Base-by-base conservation (phyloP, 164 flowering plant genomes). In the Protea cynaroides region DNA sequence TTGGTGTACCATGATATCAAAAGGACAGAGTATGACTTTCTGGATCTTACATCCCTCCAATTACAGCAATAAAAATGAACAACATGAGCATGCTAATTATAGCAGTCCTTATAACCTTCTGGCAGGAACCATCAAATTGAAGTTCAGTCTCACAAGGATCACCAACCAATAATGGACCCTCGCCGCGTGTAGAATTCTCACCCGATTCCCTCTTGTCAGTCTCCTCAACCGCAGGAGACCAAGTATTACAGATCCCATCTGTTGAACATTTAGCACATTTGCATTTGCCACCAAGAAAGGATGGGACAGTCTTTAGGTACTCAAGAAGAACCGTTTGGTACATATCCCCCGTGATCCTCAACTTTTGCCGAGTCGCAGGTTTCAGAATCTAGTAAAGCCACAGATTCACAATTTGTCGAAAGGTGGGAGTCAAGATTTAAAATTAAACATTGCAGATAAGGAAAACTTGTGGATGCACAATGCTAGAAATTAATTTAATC, bases 251-350 rank as follows among this genome's bases (percentile, higher is more conserved):
- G 18, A 18, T 25, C 21, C 29, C 36, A 8, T 55, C 57, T n/a
- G 18, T 62, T 54, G 69, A 70, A 65, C 88, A 86, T 71, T 62
- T 76, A 15, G 68, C 8, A 70, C 91, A 86, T 12, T 65, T 60
- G 72, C 88, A 86, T n/a, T 61, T 51, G 34, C 91, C 86, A n/a
- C 88, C 91, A 61, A 86, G 82, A 76, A 70, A 84, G 38, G 72
- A 50, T 23, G 91, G 91, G 52, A 86, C 57, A 1, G 70, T 59
- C 64, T 75, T 68, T 15, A 86, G 76, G 71, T 72, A 56, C 69
- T 83, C 85, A 0, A 75, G 66, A 17, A 86, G 83, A 61, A 79
- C 70, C 59, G 64, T 76, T 14, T 65, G 61, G 69, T 78, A 82
- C 63, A 53, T 65, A 29, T 80, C 76, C 50, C 92, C 92, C 67